These are phyloP conservation scores for Ceratobasidium sp. DNA, from an alignment of 1,284 basidiomycete genomes.

Conservation along the genomic window DNA sequence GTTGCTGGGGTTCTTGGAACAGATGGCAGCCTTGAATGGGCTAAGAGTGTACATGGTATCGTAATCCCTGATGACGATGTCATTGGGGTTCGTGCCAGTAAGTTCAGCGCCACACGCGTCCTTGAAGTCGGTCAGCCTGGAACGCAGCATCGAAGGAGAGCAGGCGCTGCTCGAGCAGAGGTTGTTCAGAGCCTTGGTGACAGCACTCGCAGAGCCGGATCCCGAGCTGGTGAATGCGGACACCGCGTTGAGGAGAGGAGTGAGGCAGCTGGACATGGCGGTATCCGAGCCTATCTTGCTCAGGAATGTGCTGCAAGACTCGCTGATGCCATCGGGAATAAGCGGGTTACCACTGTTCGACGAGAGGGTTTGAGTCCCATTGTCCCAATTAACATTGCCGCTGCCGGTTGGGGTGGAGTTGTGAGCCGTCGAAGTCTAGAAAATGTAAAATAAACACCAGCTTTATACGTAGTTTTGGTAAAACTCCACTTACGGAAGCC, in stretches of 20 bases:
- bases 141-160: conserved; percentile 67
- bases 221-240: conserved; percentile 63
- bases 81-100: conserved; percentile 60
- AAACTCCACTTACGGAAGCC: conserved; percentile 7
- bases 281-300: conserved; percentile 69
- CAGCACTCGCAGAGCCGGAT: conserved; percentile 56
- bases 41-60: conserved; percentile 78
- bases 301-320: conserved; percentile 70
- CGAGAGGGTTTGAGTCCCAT: conserved; percentile 7
- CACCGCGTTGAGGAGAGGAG: conserved; percentile 72
- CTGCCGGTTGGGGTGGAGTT: background rate
- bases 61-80: conserved; percentile 70
- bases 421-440: background rate
- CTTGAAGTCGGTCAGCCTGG: conserved; percentile 74
- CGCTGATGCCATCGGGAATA: conserved; percentile 72
- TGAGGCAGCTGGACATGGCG: conserved; percentile 69
- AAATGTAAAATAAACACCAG: background rate
- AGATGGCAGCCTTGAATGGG: conserved; percentile 75
- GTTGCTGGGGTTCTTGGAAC: conserved; percentile 72
- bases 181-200: conserved; percentile 65
- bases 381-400: background rate
- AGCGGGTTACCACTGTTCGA: conserved; percentile 57
- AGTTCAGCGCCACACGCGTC: conserved; percentile 76
- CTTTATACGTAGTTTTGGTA: background rate
- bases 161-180: conserved; percentile 71